Evolutionary conservation across 352 stramenopile species (phyloP).

Genomic region (Globisporangium abappressorium): DNA sequence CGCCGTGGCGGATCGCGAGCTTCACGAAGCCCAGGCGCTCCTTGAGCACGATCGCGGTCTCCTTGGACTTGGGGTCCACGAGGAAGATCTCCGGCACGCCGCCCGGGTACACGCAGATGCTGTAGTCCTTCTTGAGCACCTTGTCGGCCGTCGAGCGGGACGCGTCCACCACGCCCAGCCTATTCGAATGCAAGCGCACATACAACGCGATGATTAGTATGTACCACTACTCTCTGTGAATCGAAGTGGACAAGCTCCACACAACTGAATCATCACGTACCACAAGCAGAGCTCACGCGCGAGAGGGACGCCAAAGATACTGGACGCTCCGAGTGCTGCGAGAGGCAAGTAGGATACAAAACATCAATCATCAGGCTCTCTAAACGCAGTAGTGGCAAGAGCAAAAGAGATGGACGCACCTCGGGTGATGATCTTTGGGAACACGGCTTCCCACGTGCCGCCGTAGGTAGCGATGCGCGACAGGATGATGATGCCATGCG

Average conservation of each 20-base stretch:
- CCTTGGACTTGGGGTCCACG: constrained; percentile 66
- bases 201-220: neutral
- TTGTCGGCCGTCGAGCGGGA: constrained; percentile 71
- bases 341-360: neutral
- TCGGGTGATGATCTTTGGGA: constrained; percentile 28
- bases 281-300: constrained; percentile 24
- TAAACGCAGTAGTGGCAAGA: neutral
- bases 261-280: constrained; percentile 2
- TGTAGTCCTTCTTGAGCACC: constrained; percentile 62
- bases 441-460: constrained; percentile 40
- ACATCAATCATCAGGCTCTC: neutral
- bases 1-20: constrained; percentile 70
- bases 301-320: constrained; percentile 22
- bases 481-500: constrained; percentile 51
- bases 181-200: constrained; percentile 3
- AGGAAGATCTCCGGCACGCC: constrained; percentile 80
- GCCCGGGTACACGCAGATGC: constrained; percentile 71
- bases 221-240: neutral
- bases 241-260: neutral
- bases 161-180: constrained; percentile 69
- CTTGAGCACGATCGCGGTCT: constrained; percentile 70
- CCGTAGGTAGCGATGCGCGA: constrained; percentile 43
- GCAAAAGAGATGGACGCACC: constrained; percentile 3
- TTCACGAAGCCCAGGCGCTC: constrained; percentile 83
- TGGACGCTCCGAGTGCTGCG: constrained; percentile 16